Evolutionary conservation across 176 grass and related monocot genomes (phyloP).

Genomic region (Zoysia japonica): DNA sequence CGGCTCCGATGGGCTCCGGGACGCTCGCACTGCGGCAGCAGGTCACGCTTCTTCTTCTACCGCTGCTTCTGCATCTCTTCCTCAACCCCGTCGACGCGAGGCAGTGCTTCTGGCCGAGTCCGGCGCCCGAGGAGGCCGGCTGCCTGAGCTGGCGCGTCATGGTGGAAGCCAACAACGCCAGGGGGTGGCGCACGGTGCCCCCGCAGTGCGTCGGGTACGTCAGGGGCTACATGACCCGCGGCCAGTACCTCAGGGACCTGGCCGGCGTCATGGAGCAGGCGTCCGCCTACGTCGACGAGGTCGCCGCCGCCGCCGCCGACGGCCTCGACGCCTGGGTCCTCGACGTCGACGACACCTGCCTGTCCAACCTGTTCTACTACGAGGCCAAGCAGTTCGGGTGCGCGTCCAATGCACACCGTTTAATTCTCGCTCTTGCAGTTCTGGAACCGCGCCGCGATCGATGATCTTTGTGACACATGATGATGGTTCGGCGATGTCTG

Average conservation of each 20-base stretch:
- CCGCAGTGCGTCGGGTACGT: conserved; percentile 67
- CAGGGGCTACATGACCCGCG: conserved; percentile 75
- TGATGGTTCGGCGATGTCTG: not conserved
- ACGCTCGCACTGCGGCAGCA: conserved; percentile 40
- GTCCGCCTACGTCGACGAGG: conserved; percentile 43
- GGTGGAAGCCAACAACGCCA: conserved; percentile 87
- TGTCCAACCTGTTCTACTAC: conserved; percentile 90
- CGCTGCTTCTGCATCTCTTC: conserved; percentile 44
- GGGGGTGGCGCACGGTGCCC: conserved; percentile 70
- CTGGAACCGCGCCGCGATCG: not conserved
- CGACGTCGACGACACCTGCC: conserved; percentile 91
- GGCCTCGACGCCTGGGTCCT: conserved; percentile 89
- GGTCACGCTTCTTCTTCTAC: conserved; percentile 38
- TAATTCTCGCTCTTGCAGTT: not conserved
- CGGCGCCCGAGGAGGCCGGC: conserved; percentile 38
- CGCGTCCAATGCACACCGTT: too few species aligned
- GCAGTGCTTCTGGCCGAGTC: conserved; percentile 36
- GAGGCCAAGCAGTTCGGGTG: conserved; percentile 75
- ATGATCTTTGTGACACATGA: not conserved
- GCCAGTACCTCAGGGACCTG: conserved; percentile 82
- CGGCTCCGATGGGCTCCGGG: conserved; percentile 24
- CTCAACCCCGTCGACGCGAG: not conserved
- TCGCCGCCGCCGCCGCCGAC: conserved; percentile 46
- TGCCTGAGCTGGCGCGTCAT: conserved; percentile 95
- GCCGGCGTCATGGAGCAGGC: conserved; percentile 61